Base-by-base conservation (phyloP, 108 stramenopile species). In the Cyclotella kingstonii region DNA sequence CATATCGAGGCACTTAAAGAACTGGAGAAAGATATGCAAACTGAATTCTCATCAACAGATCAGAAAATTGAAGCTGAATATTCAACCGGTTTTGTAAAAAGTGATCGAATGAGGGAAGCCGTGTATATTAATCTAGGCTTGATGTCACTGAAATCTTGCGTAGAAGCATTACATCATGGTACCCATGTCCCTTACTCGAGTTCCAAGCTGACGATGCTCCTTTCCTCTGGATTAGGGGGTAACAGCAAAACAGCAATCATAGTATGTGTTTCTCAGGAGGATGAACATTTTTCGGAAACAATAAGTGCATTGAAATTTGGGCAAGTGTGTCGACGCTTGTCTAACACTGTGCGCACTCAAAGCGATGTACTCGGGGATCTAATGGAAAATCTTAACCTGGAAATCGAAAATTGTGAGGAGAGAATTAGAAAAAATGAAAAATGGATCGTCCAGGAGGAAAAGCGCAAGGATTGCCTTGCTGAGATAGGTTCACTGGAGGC, bases 161-260 rank as follows among this genome's bases (percentile, higher is more conserved):
- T 83, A 42, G 76, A 80, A 29, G 76, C 81, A 6, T 41, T 88
- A n/a, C 70, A 47, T 11, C 38, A 21, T 23, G 51, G 68, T 15
- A 23, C 25, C 46, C 70, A 84, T 59, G 78, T 86, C 25, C 85
- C 89, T 14, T 90, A 86, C 70, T 11, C 68, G 4, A 84, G 80
- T 38, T 81, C 79, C 28, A 85, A 85, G 61, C 84, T 90, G 1
- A 90, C 89, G 4, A 79, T 80, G 80, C 56, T 90, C 11, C 67
- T 90, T 14, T 22, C 66, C 4, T 73, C 73, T 3, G 84, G 83
- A 19, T 64, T 90, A 14, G 84, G 88, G 53, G 85, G 85, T 17
- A 76, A 79, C 52, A 63, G 67, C 40, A 79, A 76, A 51, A 88
- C 81, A 12, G 43, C 70, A 9, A 73, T 82, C 25, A 63, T 88